Conservation (phyloP, 176 grass and related monocot genomes). For the Urochloa ruziziensis region DNA sequence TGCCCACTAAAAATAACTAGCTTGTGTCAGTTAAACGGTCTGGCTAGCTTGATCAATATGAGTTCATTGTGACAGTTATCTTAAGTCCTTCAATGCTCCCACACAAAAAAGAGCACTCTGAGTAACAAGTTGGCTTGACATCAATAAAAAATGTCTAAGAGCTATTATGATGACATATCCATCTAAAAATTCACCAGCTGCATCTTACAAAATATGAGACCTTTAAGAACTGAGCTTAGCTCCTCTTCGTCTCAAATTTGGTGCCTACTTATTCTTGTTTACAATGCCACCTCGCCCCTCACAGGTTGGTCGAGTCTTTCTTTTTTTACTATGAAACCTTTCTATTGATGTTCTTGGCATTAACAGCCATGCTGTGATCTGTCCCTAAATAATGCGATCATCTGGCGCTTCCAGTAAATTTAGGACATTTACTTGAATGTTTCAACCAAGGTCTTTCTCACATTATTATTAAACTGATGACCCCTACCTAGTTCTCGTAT, state of each 20-base stretch:
- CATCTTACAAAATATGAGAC: neutral
- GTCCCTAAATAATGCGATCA: neutral
- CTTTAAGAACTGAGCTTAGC: neutral
- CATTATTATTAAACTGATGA: constrained; percentile 1
- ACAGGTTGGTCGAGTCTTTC: neutral
- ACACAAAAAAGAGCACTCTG: neutral
- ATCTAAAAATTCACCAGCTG: constrained; percentile 15
- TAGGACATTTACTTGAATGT: neutral
- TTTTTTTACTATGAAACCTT: neutral
- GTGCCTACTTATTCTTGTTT: neutral
- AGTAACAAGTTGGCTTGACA: neutral
- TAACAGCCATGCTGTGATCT: neutral
- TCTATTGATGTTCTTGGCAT: neutral
- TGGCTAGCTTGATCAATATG: neutral
- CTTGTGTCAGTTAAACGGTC: neutral
- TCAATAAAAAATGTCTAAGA: neutral
- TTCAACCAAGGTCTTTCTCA: neutral
- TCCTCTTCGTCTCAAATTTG: neutral
- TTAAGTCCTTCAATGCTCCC: neutral
- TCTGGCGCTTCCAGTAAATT: neutral
- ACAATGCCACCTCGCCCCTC: neutral
- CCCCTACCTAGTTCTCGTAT: neutral
- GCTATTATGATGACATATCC: neutral
- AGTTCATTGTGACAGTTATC: neutral
- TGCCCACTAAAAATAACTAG: neutral